Evolutionary conservation across 2,329 filamentous ascomycete genomes (phyloP).

Genomic region (Aspergillus aculeatinus): DNA sequence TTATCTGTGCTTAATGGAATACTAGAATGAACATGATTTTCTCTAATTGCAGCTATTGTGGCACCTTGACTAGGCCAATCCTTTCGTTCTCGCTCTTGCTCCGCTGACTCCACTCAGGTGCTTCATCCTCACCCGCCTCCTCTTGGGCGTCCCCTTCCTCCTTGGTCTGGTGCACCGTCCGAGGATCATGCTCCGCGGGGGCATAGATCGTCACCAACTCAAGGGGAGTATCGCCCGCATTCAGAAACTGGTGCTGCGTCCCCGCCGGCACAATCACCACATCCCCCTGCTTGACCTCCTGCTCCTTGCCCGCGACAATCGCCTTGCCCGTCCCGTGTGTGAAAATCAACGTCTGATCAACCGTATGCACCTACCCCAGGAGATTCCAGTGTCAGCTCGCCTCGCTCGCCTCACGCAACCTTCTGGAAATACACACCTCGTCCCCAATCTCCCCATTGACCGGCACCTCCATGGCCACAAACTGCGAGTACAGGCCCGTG

Average conservation of each 20-base stretch:
- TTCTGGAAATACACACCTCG: conserved; percentile 41
- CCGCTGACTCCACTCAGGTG: conserved; percentile 59
- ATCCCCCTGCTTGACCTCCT: conserved; percentile 56
- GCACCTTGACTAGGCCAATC: conserved; percentile 52
- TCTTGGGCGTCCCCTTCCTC: conserved; percentile 63
- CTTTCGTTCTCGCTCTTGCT: conserved; percentile 60
- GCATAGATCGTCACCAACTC: conserved; percentile 64
- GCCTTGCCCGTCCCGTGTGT: conserved; percentile 60
- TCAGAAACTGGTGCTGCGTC: conserved; percentile 66
- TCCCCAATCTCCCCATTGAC: conserved; percentile 66
- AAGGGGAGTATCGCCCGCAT: conserved; percentile 58
- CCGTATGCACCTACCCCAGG: conserved; percentile 49
- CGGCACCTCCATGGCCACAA: conserved; percentile 65
- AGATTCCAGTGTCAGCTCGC: too few relatives aligned
- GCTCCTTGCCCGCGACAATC: conserved; percentile 59
- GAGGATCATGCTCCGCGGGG: conserved; percentile 61
- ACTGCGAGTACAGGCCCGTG: conserved; percentile 62
- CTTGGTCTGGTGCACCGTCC: conserved; percentile 62
- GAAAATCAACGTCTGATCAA: conserved; percentile 66
- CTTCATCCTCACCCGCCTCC: conserved; percentile 60
- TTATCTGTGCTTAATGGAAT: too few relatives aligned
- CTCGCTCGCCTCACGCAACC: too few relatives aligned
- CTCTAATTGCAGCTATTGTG: not conserved
- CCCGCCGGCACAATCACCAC: conserved; percentile 64
- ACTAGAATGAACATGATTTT: too few relatives aligned